Evolutionary conservation across 306 rosid species (phyloP).

Genomic region (Acacia melanoxylon): DNA sequence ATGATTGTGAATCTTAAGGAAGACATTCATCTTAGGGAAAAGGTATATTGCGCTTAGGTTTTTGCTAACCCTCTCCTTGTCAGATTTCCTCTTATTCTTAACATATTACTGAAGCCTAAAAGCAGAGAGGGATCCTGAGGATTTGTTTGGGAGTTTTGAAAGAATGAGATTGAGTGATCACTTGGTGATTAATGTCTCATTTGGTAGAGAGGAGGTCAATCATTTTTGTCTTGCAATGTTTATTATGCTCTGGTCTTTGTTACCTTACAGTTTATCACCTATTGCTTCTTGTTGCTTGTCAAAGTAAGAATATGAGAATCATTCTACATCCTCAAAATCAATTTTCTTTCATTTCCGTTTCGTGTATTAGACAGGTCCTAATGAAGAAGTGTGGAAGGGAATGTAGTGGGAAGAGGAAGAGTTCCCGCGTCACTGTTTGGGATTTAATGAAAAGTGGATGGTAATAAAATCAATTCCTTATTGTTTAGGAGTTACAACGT

Average conservation of each 20-base stretch:
- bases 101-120: slow-evolving; percentile 20
- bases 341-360: neutral
- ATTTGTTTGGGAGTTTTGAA: neutral
- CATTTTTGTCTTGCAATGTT: neutral
- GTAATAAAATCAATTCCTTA: neutral
- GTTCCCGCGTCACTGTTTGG: neutral
- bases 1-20: slow-evolving; percentile 23
- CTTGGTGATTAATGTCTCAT: neutral
- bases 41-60: neutral
- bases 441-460: neutral
- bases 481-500: neutral
- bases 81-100: neutral
- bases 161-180: neutral
- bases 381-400: neutral
- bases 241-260: neutral
- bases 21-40: slow-evolving; percentile 2
- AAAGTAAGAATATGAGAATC: neutral
- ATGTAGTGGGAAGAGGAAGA: neutral
- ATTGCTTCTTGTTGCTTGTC: neutral
- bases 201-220: neutral
- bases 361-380: neutral
- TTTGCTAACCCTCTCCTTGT: neutral
- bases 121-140: slow-evolving; percentile 4
- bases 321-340: neutral
- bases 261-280: neutral